Conservation (phyloP, 768 basidiomycete species). For the Macrolepiota dolichaula region DNA sequence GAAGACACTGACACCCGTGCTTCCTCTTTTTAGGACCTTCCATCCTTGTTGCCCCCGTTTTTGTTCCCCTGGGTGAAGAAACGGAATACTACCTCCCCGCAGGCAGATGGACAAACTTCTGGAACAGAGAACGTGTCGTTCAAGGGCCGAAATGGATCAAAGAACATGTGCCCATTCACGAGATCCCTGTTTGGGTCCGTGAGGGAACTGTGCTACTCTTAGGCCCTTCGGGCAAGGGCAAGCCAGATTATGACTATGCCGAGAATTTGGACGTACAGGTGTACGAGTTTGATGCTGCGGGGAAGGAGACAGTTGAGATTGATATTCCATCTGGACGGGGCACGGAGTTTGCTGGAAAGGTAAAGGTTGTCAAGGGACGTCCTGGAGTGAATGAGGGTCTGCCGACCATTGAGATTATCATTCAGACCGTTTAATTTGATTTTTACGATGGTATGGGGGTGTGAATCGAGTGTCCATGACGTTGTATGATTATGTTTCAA, state of each 20-base stretch:
- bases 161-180: slow-evolving; percentile 58
- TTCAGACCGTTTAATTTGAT: slow-evolving; percentile 10
- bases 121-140: slow-evolving; percentile 47
- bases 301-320: slow-evolving; percentile 27
- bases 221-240: slow-evolving; percentile 46
- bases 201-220: slow-evolving; percentile 54
- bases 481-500: background rate
- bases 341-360: slow-evolving; percentile 33
- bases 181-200: slow-evolving; percentile 66
- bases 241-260: slow-evolving; percentile 62
- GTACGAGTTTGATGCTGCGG: slow-evolving; percentile 50
- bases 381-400: background rate
- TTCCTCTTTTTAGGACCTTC: slow-evolving; percentile 38
- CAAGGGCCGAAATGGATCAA: slow-evolving; percentile 62
- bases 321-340: slow-evolving; percentile 44
- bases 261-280: slow-evolving; percentile 45
- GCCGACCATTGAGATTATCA: slow-evolving; percentile 11
- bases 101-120: slow-evolving; percentile 61
- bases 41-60: slow-evolving; percentile 61
- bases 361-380: slow-evolving; percentile 26
- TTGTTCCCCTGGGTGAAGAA: slow-evolving; percentile 51
- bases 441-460: slow-evolving; percentile 1
- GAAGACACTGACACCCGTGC: too few relatives aligned
- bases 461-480: background rate
- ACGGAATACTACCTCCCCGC: slow-evolving; percentile 59